A percentile compares a stretch with the other conserved stretches of the same genome.
phyloP scores from a whole-genome alignment of 257 asterid genomes.

The Penstemon newberryi region DNA sequence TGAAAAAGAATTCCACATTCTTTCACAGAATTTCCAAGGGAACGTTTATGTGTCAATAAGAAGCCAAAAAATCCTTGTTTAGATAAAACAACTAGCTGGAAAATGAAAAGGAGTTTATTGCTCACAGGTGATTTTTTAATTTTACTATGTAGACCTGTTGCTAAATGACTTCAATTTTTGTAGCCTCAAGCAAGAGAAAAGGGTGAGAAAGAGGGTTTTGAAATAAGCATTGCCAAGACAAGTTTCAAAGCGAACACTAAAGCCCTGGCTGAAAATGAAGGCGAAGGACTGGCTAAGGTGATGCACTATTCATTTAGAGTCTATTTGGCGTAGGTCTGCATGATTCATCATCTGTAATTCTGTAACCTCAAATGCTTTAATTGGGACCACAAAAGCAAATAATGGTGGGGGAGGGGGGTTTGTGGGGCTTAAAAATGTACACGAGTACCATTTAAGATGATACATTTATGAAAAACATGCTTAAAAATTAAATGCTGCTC shows the following conservation, averaged over 20 bases:
- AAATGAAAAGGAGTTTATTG: conserved; percentile 1
- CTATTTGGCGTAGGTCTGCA: too few species aligned
- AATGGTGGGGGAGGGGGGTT: too few species aligned
- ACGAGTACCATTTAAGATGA: too few species aligned
- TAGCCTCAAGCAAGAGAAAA: conserved; percentile 97
- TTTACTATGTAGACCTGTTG: conserved; percentile 18
- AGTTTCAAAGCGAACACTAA: conserved; percentile 95
- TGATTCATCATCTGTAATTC: neutral
- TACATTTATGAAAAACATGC: too few species aligned
- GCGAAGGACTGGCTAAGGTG: conserved; percentile 95
- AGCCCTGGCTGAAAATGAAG: conserved; percentile 96
- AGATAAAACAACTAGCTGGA: neutral
- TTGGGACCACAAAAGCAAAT: conserved; percentile 3
- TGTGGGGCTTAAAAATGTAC: too few species aligned
- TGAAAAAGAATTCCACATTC: too few species aligned
- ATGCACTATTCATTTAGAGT: neutral
- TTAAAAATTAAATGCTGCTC: too few species aligned
- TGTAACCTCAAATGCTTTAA: neutral
- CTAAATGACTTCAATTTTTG: conserved; percentile 28
- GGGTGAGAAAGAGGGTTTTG: conserved; percentile 88
- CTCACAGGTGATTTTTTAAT: neutral
- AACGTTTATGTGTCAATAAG: too few species aligned
- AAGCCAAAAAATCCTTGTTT: neutral
- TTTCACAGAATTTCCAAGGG: too few species aligned
- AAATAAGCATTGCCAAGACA: conserved; percentile 76